Base-by-base conservation (phyloP, 257 asterid species). In the Pogostemon cablin region DNA sequence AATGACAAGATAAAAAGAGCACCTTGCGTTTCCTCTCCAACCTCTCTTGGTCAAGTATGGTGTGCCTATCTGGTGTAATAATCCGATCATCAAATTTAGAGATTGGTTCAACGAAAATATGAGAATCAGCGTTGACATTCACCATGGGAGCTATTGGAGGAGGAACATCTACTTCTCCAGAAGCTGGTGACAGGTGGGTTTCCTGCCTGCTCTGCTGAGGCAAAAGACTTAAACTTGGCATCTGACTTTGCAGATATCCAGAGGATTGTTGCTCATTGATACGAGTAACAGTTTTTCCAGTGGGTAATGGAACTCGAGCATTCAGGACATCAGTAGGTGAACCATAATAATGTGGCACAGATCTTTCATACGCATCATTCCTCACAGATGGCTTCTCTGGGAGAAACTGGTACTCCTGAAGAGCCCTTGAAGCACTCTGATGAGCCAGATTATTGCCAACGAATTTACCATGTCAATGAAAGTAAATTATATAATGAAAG, bases 21-120 rank as follows among this genome's bases (percentile, higher is more conserved):
- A 91, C 96, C 98, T 91, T 91, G 66, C 93, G 89, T 72, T 91
- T 91, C 88, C 89, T 89, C 75, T 87, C 93, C 75, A 84, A 48
- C 73, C 86, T 86, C 78, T 88, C 96, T 65, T 79, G 90, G 62
- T 89, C 91, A 47, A 66, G 80, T 65, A 77, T 72, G 57, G 79
- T 61, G 52, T 74, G 83, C 79, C 78, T 85, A 20, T 88, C 92
- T 64, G 91, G 80, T 67, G 92, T 61, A 40, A 68, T 73, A 75
- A 54, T 85, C 65, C 78, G 84, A 71, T 73, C 78, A 65, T 78
- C 88, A 63, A 76, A 70, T 4, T 74, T 85, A 72, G 55, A 68
- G 64, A 67, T 72, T 37, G 92, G 88, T 61, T 77, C 85, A 65
- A 77, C 73, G 34, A 72, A 78, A 79, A 75, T 69, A 73, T 78